Evolutionary conservation across 129 eudicot genomes (phyloP).

Genomic region (Flaveria sonorensis): DNA sequence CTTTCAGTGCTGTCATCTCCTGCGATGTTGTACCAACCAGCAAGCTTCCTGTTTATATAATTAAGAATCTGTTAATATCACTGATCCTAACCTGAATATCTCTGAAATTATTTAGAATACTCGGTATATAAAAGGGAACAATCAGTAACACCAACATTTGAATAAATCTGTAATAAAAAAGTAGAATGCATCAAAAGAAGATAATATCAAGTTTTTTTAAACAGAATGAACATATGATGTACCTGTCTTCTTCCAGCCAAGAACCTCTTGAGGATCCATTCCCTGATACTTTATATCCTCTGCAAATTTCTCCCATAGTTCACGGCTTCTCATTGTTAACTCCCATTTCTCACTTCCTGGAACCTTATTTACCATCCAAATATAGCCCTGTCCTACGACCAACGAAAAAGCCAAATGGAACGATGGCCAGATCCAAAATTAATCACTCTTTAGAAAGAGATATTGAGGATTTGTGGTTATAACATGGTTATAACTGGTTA

Average conservation of each 20-base stretch:
- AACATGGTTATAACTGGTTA: not conserved
- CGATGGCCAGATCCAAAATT: conserved; percentile 12
- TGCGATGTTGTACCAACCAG: conserved; percentile 79
- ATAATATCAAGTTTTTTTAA: not conserved
- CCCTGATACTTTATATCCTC: conserved; percentile 54
- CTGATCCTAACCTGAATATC: conserved; percentile 8
- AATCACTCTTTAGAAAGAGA: conserved; percentile 14
- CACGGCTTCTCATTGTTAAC: conserved; percentile 74
- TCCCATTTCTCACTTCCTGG: conserved; percentile 90
- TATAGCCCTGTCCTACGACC: conserved; percentile 84
- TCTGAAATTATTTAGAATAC: too few relatives aligned
- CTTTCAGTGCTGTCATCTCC: conserved; percentile 50
- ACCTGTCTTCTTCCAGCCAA: conserved; percentile 98
- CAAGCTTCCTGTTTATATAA: conserved; percentile 69
- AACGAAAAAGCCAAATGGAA: conserved; percentile 32
- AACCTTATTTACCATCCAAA: conserved; percentile 86
- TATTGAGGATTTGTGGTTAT: not conserved
- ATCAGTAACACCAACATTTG: too few relatives aligned
- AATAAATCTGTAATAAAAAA: too few relatives aligned
- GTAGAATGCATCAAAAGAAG: too few relatives aligned
- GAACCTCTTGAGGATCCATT: conserved; percentile 59
- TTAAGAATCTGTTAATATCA: conserved; percentile 14
- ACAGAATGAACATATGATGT: not conserved
- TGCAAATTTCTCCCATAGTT: conserved; percentile 73
- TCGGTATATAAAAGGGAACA: too few relatives aligned